Base-by-base conservation (phyloP, 225 moss, liverwort and hornwort species). In the Polytrichum commune region DNA sequence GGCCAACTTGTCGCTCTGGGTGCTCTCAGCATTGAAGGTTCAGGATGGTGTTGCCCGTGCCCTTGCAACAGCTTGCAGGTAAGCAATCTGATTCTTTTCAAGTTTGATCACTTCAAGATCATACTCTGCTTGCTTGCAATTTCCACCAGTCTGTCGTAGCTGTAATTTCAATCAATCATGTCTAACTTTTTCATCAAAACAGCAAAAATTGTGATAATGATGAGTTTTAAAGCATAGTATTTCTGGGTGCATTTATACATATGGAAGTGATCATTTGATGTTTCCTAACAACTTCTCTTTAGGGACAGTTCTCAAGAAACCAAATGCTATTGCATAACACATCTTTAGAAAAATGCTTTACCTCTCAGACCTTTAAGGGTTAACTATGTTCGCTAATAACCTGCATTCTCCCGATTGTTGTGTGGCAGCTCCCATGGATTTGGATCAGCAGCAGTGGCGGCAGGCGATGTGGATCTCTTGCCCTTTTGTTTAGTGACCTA, bases 61-160 rank as follows among this genome's bases (percentile, higher is more conserved):
- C 65, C 77, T 88, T 26, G 85, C 85, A 5, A 81, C 78, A 27
- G 85, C 88, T 19, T 77, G 80, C 78, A 88, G 85, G 88, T 88
- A 75, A 68, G 55, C 1, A 46, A 46, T 46, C 16, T 16, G 22
- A 19, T 58, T 19, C n/a, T 23, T 7, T 8, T 24, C n/a, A 60
- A 24, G 22, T 60, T n/a, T 9, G 3, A 22, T 24, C n/a, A 46
- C 46, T 16, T 46, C 2, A 46, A 10, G 13, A 46, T 13, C 46
- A 46, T 16, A 16, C 46, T 46, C 46, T 46, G 13, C 46, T 10
- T 46, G 2, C 46, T 46, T 46, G 46, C 46, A 46, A 46, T 46
- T 46, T 16, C 13, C 38, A 38, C 38, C 38, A 38, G 10, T 38
- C 46, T 46, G 13, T 46, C 13, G 46, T 16, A 46, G 2, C 16